phyloP scores from a whole-genome alignment of 192 early-diverging fungal genomes.

The Oehlia diaphana region DNA sequence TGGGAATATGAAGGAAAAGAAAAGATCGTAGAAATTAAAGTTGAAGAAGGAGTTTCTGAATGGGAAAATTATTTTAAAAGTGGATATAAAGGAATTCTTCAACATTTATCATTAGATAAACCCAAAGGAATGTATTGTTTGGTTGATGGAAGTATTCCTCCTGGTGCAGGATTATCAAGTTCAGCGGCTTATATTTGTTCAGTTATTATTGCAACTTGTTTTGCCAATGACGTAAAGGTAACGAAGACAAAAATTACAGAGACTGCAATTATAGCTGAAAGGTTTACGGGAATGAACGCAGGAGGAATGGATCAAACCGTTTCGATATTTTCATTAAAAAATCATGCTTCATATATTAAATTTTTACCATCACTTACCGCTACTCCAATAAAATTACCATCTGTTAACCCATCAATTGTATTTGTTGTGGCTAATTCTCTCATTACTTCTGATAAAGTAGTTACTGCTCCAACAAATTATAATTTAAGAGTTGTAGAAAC shows the following conservation, averaged over 20 bases:
- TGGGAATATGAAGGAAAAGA: constrained; percentile 56
- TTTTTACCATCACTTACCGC: constrained; percentile 73
- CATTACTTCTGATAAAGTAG: constrained; percentile 82
- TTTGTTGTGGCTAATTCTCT: constrained; percentile 93
- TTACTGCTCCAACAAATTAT: constrained; percentile 85
- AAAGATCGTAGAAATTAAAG: constrained; percentile 67
- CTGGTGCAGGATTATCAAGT: constrained; percentile 83
- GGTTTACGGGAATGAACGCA: constrained; percentile 66
- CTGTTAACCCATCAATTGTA: constrained; percentile 47
- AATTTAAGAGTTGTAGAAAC: constrained; percentile 94
- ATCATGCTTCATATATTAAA: constrained; percentile 75
- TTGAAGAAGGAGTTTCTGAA: constrained; percentile 54
- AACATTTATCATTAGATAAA: constrained; percentile 42
- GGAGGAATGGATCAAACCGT: constrained; percentile 88
- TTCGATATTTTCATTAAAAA: constrained; percentile 74
- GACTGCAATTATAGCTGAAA: constrained; percentile 79
- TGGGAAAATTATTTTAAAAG: constrained; percentile 96
- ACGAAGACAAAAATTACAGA: constrained; percentile 60
- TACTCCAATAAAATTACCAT: constrained; percentile 66
- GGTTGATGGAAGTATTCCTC: constrained; percentile 79
- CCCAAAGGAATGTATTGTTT: constrained; percentile 68
- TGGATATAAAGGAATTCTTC: constrained; percentile 77
- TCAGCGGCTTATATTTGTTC: constrained; percentile 83
- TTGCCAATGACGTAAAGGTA: constrained; percentile 47
- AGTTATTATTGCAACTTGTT: constrained; percentile 67